A percentile compares a stretch with the other conserved stretches of the same genome.
Evolutionary conservation across 768 basidiomycete species (phyloP).

Genomic region (Tubosaeta brunneosetosa): DNA sequence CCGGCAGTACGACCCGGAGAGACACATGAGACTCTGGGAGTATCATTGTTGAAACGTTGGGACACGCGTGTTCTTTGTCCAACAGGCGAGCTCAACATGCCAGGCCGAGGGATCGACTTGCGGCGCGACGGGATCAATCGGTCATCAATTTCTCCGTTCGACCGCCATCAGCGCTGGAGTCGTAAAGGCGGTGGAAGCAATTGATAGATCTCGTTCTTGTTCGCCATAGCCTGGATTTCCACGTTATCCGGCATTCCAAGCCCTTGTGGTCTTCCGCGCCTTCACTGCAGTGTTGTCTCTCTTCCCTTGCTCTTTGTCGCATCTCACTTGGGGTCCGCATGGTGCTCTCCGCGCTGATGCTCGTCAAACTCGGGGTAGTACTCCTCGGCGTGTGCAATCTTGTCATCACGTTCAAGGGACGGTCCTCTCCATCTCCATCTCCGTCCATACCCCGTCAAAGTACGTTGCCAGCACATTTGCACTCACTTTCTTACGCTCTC

Average conservation of each 20-base stretch:
- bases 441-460: conserved; percentile 8
- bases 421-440: neutral
- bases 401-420: conserved; percentile 2
- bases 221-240: neutral
- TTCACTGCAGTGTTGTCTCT: neutral
- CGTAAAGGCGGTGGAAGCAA: neutral
- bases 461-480: conserved; percentile 1
- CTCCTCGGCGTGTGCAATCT: conserved; percentile 20
- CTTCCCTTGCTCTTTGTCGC: no score
- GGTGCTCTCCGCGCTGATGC: conserved; percentile 9
- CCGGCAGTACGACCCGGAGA: no score
- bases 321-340: neutral
- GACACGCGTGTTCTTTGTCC: no score
- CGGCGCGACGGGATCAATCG: no score
- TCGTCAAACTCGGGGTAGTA: conserved; percentile 19
- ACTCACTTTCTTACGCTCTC: neutral
- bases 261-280: no score
- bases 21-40: no score
- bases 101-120: no score
- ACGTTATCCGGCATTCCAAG: neutral
- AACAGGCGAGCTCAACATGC: no score
- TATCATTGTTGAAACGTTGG: no score
- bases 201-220: neutral
- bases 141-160: neutral
- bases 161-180: neutral